Conservation (phyloP, 2,329 filamentous ascomycete species). For the Teratosphaeriaceae sp. region DNA sequence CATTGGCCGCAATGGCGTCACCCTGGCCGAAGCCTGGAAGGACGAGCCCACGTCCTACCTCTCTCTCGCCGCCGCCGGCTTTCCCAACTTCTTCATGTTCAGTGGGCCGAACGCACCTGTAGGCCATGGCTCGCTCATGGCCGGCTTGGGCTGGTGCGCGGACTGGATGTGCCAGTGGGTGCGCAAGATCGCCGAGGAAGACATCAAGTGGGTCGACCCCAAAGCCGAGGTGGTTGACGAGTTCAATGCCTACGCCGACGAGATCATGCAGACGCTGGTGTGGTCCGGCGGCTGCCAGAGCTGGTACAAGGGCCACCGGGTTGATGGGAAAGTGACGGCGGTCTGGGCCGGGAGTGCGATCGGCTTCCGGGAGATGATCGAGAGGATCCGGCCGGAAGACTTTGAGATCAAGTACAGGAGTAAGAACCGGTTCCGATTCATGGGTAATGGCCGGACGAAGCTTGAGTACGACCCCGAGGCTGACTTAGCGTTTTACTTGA, state of each 20-base stretch:
- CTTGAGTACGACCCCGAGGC: no score
- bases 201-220: conserved; percentile 22
- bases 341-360: conserved; percentile 22
- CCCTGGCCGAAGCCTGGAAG: conserved; percentile 22
- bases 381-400: conserved; percentile 41
- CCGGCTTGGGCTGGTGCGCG: conserved; percentile 14
- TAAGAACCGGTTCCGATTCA: conserved; percentile 40
- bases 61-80: conserved; percentile 9
- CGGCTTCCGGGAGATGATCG: conserved; percentile 25
- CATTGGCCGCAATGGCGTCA: conserved; percentile 31
- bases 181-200: conserved; percentile 23
- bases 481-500: no score
- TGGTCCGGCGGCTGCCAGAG: conserved; percentile 26
- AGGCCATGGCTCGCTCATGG: conserved; percentile 18
- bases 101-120: conserved; percentile 13
- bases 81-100: conserved; percentile 25
- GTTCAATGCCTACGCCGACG: conserved; percentile 24
- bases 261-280: conserved; percentile 26
- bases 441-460: conserved; percentile 44
- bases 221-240: conserved; percentile 24
- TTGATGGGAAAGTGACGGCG: conserved; percentile 27
- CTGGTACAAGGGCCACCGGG: conserved; percentile 25
- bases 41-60: conserved; percentile 22
- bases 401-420: conserved; percentile 42
- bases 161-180: conserved; percentile 27